Evolutionary conservation across 2,329 filamentous ascomycete species (phyloP).

Genomic region (Escovopsis sp.): DNA sequence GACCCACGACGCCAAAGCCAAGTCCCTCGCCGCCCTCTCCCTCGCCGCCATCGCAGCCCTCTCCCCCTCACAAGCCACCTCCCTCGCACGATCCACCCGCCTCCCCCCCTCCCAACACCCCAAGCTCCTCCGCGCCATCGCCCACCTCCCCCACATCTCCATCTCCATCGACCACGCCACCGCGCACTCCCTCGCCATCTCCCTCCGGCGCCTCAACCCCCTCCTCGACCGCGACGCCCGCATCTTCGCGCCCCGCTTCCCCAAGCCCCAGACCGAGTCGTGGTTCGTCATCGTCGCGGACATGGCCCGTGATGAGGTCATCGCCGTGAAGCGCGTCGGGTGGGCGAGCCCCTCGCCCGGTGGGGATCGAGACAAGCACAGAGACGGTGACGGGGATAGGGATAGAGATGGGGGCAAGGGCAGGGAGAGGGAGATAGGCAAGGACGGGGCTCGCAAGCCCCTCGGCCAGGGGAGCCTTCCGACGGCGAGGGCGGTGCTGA

Average conservation of each 20-base stretch:
- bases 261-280: slow-evolving; percentile 86
- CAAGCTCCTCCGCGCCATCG: slow-evolving; percentile 42
- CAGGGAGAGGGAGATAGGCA: no score
- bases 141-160: slow-evolving; percentile 52
- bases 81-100: slow-evolving; percentile 34
- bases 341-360: slow-evolving; percentile 40
- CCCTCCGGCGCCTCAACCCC: slow-evolving; percentile 51
- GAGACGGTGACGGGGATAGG: no score
- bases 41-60: slow-evolving; percentile 26
- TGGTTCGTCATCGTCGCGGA: slow-evolving; percentile 75
- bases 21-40: slow-evolving; percentile 8
- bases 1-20: slow-evolving; percentile 26
- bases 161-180: slow-evolving; percentile 47
- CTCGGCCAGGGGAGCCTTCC: slow-evolving; percentile 29
- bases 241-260: slow-evolving; percentile 78
- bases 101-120: slow-evolving; percentile 28
- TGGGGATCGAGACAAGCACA: no score
- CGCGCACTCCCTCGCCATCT: slow-evolving; percentile 45
- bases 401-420: no score
- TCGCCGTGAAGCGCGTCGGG: slow-evolving; percentile 72
- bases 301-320: slow-evolving; percentile 52
- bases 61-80: slow-evolving; percentile 19
- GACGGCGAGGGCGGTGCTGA: slow-evolving; percentile 40
- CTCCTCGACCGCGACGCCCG: slow-evolving; percentile 49
- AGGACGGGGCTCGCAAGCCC: slow-evolving; percentile 10